Percentiles rank a stretch among this genome's conserved stretches.
Evolutionary conservation across 768 basidiomycete genomes (phyloP).

Genomic region (Pleurotus eryngii): DNA sequence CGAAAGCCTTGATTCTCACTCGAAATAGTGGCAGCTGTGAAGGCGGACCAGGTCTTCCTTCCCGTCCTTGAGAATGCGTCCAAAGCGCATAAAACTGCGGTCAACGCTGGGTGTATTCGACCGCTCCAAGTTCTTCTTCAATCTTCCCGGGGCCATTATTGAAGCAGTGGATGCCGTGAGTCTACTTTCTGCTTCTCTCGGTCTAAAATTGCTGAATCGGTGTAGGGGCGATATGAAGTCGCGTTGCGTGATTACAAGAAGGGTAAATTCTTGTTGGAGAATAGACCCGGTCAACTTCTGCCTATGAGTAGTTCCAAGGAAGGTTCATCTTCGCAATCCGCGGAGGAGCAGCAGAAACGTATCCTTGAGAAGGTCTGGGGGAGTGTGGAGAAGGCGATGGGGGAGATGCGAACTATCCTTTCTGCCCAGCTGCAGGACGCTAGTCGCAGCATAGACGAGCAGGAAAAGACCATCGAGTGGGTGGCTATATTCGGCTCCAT

Average conservation of each 20-base stretch:
- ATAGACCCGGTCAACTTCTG: constrained; percentile 81
- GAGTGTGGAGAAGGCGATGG: constrained; percentile 92
- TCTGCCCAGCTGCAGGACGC: constrained; percentile 80
- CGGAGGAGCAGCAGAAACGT: constrained; percentile 81
- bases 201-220: constrained; percentile 1
- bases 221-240: constrained; percentile 87
- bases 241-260: constrained; percentile 97
- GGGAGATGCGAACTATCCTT: constrained; percentile 80
- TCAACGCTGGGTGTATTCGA: constrained; percentile 95
- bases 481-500: constrained; percentile 15
- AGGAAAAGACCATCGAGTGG: constrained; percentile 95
- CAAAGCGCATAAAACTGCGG: constrained; percentile 90
- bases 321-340: constrained; percentile 40
- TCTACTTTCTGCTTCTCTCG: constrained; percentile 9
- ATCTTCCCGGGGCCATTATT: constrained; percentile 86
- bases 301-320: constrained; percentile 66
- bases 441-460: constrained; percentile 80
- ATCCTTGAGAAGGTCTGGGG: constrained; percentile 96
- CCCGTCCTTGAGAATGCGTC: constrained; percentile 94
- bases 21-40: constrained; percentile 74
- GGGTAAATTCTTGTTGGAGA: constrained; percentile 86
- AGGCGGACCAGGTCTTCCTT: constrained; percentile 93
- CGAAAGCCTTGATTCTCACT: background rate
- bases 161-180: constrained; percentile 87
- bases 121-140: constrained; percentile 97